These are phyloP conservation scores for Hagleromyces aurorensis DNA, from an alignment of 805 yeast species.

Conservation along the genomic window DNA sequence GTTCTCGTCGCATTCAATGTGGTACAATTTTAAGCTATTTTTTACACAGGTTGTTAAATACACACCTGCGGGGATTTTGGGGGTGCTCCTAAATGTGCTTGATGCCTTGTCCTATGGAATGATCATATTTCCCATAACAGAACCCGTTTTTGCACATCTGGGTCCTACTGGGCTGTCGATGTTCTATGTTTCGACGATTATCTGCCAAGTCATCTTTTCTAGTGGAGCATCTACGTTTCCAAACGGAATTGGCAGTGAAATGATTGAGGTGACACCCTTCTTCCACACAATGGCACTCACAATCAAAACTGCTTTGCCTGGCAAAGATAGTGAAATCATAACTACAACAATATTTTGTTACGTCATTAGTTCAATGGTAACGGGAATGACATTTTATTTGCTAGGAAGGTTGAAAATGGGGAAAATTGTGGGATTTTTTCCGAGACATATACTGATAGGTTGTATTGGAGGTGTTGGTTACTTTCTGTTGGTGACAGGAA, in stretches of 20 bases:
- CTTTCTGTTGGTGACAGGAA: conserved; percentile 80
- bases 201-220: conserved; percentile 82
- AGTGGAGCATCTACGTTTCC: conserved; percentile 86
- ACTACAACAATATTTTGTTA: conserved; percentile 85
- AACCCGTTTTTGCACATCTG: conserved; percentile 61
- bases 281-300: conserved; percentile 89
- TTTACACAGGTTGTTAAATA: conserved; percentile 16
- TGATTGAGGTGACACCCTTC: conserved; percentile 98
- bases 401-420: conserved; percentile 81
- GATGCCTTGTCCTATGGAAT: conserved; percentile 95
- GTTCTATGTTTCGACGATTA: conserved; percentile 88
- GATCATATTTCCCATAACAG: conserved; percentile 92
- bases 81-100: conserved; percentile 73
- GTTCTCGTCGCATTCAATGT: no score
- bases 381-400: conserved; percentile 71
- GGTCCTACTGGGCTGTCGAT: conserved; percentile 89
- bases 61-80: conserved; percentile 77
- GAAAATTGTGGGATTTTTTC: conserved; percentile 86
- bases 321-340: conserved; percentile 52
- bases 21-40: neutral
- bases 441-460: conserved; percentile 91
- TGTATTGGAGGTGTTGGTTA: conserved; percentile 99
- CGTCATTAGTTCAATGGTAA: conserved; percentile 73
- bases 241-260: conserved; percentile 92
- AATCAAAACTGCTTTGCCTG: conserved; percentile 38